phyloP scores from a whole-genome alignment of 371 early-diverging fungal genomes.

The Amoeboaphelidium protococcarum region DNA sequence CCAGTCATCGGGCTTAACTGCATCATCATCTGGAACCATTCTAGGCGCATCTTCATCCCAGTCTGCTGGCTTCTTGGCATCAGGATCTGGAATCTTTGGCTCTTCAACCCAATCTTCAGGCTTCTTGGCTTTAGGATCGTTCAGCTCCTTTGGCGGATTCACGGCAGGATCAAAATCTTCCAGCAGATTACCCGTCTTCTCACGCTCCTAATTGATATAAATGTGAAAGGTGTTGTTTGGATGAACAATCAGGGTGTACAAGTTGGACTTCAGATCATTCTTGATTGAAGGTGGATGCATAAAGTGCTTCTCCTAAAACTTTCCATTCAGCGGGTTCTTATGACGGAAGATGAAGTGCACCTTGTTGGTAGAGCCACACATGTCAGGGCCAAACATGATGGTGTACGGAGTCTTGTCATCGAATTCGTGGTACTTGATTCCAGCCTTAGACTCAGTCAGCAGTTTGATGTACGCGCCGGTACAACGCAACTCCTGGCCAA shows the following conservation, averaged over 20 bases:
- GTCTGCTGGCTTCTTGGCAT: constrained; percentile 60
- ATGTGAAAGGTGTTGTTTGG: constrained; percentile 67
- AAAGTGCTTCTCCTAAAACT: constrained; percentile 45
- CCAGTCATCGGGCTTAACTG: constrained; percentile 31
- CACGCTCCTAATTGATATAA: constrained; percentile 42
- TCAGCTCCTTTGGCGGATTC: constrained; percentile 62
- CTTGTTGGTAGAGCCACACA: constrained; percentile 69
- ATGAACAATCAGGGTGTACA: constrained; percentile 70
- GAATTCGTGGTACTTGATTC: constrained; percentile 39
- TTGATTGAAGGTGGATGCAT: constrained; percentile 26
- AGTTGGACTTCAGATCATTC: constrained; percentile 40
- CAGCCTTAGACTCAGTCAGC: constrained; percentile 6
- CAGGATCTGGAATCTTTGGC: constrained; percentile 56
- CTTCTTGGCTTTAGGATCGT: constrained; percentile 62
- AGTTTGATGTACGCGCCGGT: constrained; percentile 93
- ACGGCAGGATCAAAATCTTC: constrained; percentile 73
- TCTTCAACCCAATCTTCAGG: constrained; percentile 85
- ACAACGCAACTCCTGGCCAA: constrained; percentile 74
- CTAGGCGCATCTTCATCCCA: constrained; percentile 55
- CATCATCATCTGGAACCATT: constrained; percentile 22
- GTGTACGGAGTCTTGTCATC: constrained; percentile 73
- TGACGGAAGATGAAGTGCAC: constrained; percentile 85
- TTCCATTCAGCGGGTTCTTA: constrained; percentile 38
- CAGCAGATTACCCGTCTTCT: constrained; percentile 36
- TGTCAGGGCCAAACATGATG: constrained; percentile 68